phyloP scores from a whole-genome alignment of 176 grass and related monocot species.

The Lolium multiflorum region DNA sequence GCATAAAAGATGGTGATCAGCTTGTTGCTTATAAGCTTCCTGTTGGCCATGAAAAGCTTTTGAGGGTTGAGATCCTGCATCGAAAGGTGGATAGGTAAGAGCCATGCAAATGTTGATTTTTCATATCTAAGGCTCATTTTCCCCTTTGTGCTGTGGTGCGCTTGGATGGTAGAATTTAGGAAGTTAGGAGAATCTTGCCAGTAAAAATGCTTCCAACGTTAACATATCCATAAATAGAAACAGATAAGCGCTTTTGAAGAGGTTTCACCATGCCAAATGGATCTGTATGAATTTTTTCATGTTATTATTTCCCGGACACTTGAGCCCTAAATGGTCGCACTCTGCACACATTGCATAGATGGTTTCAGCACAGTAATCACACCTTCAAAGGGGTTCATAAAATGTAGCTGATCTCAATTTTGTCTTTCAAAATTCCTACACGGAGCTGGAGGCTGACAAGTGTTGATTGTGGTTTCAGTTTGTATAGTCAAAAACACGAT shows the following conservation, averaged over 20 bases:
- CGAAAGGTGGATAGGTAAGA: conserved; percentile 68
- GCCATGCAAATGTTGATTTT: not conserved
- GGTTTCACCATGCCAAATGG: conserved; percentile 1
- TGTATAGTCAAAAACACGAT: conserved; percentile 11
- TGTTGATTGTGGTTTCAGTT: conserved; percentile 4
- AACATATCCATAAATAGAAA: not conserved
- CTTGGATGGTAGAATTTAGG: not conserved
- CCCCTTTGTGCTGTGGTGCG: not conserved
- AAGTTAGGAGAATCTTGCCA: not conserved
- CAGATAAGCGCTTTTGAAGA: not conserved
- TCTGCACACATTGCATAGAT: conserved; percentile 2
- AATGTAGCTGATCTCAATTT: not conserved
- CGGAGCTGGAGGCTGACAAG: not conserved
- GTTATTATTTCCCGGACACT: not conserved
- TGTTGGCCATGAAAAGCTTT: conserved; percentile 65
- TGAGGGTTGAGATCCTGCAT: conserved; percentile 84
- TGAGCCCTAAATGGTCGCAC: not conserved
- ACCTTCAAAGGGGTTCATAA: not conserved
- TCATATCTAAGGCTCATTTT: not conserved
- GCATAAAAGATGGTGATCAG: conserved; percentile 87
- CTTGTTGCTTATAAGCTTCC: conserved; percentile 94
- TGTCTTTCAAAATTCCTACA: not conserved
- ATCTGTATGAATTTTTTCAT: not conserved
- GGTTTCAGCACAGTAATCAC: not conserved
- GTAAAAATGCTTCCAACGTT: not conserved